These are phyloP conservation scores for Fusarium sp. DNA, from an alignment of 2,329 filamentous ascomycete species.

Conservation along the genomic window DNA sequence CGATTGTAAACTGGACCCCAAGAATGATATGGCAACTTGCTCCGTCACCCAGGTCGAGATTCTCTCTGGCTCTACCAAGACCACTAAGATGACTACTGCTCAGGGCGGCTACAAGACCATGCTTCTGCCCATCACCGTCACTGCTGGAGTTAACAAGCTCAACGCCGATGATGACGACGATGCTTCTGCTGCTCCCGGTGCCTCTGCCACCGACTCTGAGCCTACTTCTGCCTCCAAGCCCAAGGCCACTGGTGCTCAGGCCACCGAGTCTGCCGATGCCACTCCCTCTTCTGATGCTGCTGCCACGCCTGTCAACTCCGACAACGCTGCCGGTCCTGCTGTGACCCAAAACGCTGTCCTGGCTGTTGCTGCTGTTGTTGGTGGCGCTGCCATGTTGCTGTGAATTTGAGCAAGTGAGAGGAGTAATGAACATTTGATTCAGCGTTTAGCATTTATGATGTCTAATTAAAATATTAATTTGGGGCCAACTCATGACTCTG, in stretches of 20 bases:
- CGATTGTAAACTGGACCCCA: slow-evolving; percentile 48
- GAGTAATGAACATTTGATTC: slow-evolving; percentile 6
- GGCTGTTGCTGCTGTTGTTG: slow-evolving; percentile 56
- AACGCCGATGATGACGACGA: slow-evolving; percentile 25
- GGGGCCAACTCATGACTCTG: neutral
- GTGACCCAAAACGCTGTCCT: slow-evolving; percentile 56
- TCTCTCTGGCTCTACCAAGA: slow-evolving; percentile 2
- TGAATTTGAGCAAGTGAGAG: slow-evolving; percentile 35
- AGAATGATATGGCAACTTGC: slow-evolving; percentile 48
- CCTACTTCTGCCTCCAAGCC: slow-evolving; percentile 39
- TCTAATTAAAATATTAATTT: slow-evolving; percentile 20
- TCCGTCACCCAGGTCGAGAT: slow-evolving; percentile 12
- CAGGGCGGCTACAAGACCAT: slow-evolving; percentile 35
- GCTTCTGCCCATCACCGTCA: slow-evolving; percentile 55
- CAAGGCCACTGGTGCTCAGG: slow-evolving; percentile 32
- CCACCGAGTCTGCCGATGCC: slow-evolving; percentile 19
- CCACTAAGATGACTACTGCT: slow-evolving; percentile 11
- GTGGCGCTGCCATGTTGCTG: slow-evolving; percentile 55
- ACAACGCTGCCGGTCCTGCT: slow-evolving; percentile 53
- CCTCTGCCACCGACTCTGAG: slow-evolving; percentile 34
- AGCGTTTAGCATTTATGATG: slow-evolving; percentile 13
- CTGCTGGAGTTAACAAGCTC: slow-evolving; percentile 58
- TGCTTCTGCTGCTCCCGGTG: neutral
- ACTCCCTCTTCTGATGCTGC: slow-evolving; percentile 31
- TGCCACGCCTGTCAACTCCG: slow-evolving; percentile 37